A percentile compares a stretch with the other conserved stretches of the same genome.
phyloP scores from a whole-genome alignment of 2,329 filamentous ascomycete genomes.

The Aspergillus bombycis region DNA sequence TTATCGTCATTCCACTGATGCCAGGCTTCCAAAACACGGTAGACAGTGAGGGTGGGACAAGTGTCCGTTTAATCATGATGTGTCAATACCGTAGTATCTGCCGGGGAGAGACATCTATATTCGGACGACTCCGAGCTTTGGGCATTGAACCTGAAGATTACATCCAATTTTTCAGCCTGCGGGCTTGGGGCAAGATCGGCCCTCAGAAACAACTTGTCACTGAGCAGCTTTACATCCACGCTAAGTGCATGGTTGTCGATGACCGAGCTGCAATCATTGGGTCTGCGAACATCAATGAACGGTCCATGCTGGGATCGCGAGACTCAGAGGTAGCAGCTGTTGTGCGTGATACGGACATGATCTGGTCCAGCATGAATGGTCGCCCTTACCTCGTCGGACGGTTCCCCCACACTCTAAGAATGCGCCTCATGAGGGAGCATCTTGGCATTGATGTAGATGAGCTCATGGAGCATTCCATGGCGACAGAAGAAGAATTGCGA shows the following conservation, averaged over 20 bases:
- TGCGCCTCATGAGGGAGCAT: slow-evolving; percentile 95
- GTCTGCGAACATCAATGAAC: slow-evolving; percentile 97
- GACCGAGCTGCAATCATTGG: slow-evolving; percentile 92
- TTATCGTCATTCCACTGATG: slow-evolving; percentile 91
- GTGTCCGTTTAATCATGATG: slow-evolving; percentile 92
- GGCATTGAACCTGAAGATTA: slow-evolving; percentile 94
- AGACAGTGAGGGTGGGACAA: slow-evolving; percentile 89
- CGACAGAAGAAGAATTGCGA: slow-evolving; percentile 65
- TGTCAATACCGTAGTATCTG: slow-evolving; percentile 97
- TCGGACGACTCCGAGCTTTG: slow-evolving; percentile 75
- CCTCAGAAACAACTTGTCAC: slow-evolving; percentile 81
- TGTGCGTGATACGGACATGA: slow-evolving; percentile 89
- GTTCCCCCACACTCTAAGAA: slow-evolving; percentile 88
- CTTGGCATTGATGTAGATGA: slow-evolving; percentile 94
- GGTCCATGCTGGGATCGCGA: slow-evolving; percentile 87
- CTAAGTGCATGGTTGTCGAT: slow-evolving; percentile 95
- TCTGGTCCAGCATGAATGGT: slow-evolving; percentile 89
- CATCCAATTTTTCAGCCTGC: slow-evolving; percentile 90
- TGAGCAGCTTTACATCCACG: slow-evolving; percentile 97
- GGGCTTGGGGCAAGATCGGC: slow-evolving; percentile 90
- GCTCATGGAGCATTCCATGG: slow-evolving; percentile 77
- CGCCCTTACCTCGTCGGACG: slow-evolving; percentile 85
- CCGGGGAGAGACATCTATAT: slow-evolving; percentile 88
- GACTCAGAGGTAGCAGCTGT: slow-evolving; percentile 92
- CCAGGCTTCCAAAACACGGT: slow-evolving; percentile 99